These are phyloP conservation scores for Lasiosphaeria hispida DNA, from an alignment of 495 filamentous ascomycete species.

Conservation along the genomic window DNA sequence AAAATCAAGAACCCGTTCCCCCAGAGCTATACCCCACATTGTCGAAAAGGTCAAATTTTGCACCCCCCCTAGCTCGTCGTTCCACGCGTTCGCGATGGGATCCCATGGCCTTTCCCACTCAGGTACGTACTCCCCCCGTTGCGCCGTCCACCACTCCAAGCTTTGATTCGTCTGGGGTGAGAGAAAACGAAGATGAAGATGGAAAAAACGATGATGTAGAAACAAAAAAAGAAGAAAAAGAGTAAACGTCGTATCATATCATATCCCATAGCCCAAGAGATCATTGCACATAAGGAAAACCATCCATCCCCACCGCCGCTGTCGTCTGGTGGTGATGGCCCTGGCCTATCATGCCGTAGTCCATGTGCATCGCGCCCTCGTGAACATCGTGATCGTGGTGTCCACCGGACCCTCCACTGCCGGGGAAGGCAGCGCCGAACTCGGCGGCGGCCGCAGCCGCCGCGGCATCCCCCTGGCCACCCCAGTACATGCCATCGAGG, in stretches of 20 bases:
- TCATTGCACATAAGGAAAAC: constrained; percentile 25
- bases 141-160: neutral
- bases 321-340: constrained; percentile 12
- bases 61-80: neutral
- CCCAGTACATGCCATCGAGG: constrained; percentile 54
- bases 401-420: constrained; percentile 3
- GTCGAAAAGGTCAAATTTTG: constrained; percentile 1
- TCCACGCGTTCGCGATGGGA: constrained; percentile 3
- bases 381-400: constrained; percentile 5
- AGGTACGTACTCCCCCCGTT: neutral
- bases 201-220: neutral
- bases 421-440: constrained; percentile 24
- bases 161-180: neutral
- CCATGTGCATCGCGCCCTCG: constrained; percentile 30
- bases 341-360: constrained; percentile 27
- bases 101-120: too few species aligned
- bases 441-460: constrained; percentile 19
- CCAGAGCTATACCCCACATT: neutral
- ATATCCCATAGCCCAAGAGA: neutral
- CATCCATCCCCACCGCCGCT: constrained; percentile 20
- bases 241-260: neutral
- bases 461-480: constrained; percentile 34
- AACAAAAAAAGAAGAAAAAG: neutral
- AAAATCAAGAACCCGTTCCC: neutral
- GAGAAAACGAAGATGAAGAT: neutral